A percentile compares a stretch with the other conserved stretches of the same genome.
These are phyloP conservation scores for Hylodesmum podocarpum DNA, from an alignment of 306 rosid genomes.

Conservation along the genomic window DNA sequence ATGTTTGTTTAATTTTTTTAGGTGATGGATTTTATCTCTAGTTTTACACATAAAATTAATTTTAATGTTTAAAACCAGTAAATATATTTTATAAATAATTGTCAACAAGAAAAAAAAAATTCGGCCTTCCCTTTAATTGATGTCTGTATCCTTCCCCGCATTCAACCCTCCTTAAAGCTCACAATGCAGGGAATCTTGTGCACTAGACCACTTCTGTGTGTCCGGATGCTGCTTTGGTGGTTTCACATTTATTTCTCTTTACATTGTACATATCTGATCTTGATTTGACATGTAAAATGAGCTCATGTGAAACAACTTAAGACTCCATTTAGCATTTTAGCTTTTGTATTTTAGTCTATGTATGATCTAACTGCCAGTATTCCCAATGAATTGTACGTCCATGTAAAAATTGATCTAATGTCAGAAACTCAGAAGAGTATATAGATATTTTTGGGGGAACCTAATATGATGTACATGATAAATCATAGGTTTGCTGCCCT, in stretches of 20 bases:
- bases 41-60: too few relatives aligned
- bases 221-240: neutral
- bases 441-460: neutral
- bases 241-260: neutral
- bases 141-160: too few relatives aligned
- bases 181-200: neutral
- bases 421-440: neutral
- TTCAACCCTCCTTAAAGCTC: neutral
- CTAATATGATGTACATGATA: neutral
- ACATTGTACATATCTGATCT: neutral
- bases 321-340: neutral
- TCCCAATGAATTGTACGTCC: neutral
- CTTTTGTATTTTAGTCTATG: neutral
- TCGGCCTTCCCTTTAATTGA: too few relatives aligned
- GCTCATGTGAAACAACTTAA: neutral
- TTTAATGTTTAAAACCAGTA: too few relatives aligned
- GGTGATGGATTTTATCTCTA: too few relatives aligned
- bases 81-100: too few relatives aligned
- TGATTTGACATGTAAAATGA: neutral
- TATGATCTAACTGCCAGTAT: neutral
- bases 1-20: too few relatives aligned
- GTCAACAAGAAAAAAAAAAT: too few relatives aligned
- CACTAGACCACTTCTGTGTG: neutral
- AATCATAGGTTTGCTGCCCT: neutral
- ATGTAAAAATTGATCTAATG: neutral